phyloP scores from a whole-genome alignment of 192 early-diverging fungal species.

The Neocallimastix lanati region DNA sequence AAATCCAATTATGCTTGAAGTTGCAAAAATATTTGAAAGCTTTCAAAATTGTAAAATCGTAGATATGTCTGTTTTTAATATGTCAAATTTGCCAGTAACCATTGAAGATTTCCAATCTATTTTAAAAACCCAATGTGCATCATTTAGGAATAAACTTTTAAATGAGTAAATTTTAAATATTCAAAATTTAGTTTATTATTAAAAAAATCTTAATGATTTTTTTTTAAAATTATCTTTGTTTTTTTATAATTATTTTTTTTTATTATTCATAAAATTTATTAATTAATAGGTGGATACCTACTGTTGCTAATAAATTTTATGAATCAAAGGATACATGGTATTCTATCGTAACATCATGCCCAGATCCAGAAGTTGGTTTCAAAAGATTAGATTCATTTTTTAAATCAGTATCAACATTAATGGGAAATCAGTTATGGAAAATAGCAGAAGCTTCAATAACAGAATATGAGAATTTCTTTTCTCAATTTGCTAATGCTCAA shows the following conservation, averaged over 20 bases:
- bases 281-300: constrained; percentile 31
- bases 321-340: constrained; percentile 35
- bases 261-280: not conserved
- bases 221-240: no score
- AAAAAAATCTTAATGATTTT: no score
- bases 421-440: constrained; percentile 37
- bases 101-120: constrained; percentile 33
- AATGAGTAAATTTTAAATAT: constrained; percentile 27
- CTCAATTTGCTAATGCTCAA: constrained; percentile 16
- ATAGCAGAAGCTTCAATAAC: constrained; percentile 19
- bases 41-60: constrained; percentile 18
- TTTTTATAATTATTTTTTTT: no score
- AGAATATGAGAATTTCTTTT: constrained; percentile 34
- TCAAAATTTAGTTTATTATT: no score
- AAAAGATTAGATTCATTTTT: constrained; percentile 33
- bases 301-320: constrained; percentile 35
- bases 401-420: constrained; percentile 31
- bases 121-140: constrained; percentile 26
- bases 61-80: constrained; percentile 25
- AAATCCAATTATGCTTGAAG: constrained; percentile 28
- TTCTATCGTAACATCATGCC: constrained; percentile 16
- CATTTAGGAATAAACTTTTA: constrained; percentile 25
- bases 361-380: constrained; percentile 31
- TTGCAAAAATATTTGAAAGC: constrained; percentile 18
- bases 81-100: constrained; percentile 24